Percentiles rank a stretch among this genome's conserved stretches.
Evolutionary conservation across 1,284 basidiomycete genomes (phyloP).

Genomic region (Sporisorium iseilematis-ciliati): DNA sequence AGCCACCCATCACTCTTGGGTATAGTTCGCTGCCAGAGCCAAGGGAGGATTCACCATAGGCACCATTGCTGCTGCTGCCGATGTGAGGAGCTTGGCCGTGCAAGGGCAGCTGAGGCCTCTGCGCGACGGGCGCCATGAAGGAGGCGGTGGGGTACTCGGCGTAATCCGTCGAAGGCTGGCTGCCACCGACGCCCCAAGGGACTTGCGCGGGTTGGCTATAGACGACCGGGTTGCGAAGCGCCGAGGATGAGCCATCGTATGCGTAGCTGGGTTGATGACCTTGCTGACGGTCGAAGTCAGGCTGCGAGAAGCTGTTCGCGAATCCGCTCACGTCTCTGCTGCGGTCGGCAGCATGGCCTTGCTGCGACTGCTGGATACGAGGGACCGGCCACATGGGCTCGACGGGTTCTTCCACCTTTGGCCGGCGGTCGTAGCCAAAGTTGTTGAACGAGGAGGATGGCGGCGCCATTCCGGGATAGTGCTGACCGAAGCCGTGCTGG

Average conservation of each 20-base stretch:
- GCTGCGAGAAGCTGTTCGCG: conserved; percentile 24
- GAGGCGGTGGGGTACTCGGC: conserved; percentile 44
- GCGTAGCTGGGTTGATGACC: conserved; percentile 27
- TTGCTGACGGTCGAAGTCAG: conserved; percentile 25
- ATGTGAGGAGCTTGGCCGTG: conserved; percentile 22
- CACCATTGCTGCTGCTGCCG: conserved; percentile 16
- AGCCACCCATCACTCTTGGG: conserved; percentile 21
- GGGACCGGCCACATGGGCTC: conserved; percentile 39
- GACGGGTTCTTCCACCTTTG: conserved; percentile 19
- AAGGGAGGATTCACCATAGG: conserved; percentile 28
- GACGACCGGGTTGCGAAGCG: conserved; percentile 39
- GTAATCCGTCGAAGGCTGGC: conserved; percentile 21
- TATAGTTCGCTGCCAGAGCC: conserved; percentile 21
- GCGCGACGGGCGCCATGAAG: conserved; percentile 26
- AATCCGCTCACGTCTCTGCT: conserved; percentile 18
- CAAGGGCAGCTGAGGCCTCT: conserved; percentile 15
- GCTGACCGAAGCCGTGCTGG: conserved; percentile 48
- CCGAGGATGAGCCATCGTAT: conserved; percentile 37
- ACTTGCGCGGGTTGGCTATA: conserved; percentile 41
- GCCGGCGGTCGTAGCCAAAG: conserved; percentile 29
- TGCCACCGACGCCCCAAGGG: conserved; percentile 19
- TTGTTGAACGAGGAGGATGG: conserved; percentile 24
- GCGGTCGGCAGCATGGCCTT: conserved; percentile 20
- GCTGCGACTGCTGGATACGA: conserved; percentile 26
- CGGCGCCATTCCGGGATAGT: conserved; percentile 26